A percentile compares a stretch with the other conserved stretches of the same genome.
Evolutionary conservation across 805 yeast genomes (phyloP).

Genomic region (Saturnispora halmiae): DNA sequence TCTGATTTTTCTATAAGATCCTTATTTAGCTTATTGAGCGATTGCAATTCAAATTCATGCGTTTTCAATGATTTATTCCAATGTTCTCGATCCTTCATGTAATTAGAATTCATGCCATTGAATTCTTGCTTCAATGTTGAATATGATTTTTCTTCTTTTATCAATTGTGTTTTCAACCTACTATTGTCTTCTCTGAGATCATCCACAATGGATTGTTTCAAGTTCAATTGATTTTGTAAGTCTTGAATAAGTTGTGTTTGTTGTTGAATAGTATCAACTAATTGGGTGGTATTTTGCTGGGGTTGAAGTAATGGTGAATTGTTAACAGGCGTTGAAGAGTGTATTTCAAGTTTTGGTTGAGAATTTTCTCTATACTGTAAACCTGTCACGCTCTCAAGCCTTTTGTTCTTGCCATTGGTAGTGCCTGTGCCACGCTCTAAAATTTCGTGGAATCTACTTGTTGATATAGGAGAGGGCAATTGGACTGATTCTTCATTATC

Average conservation of each 20-base stretch:
- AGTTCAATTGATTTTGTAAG: not conserved
- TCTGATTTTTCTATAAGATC: not conserved
- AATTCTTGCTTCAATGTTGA: not conserved
- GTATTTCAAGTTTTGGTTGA: not conserved
- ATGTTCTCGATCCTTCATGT: not conserved
- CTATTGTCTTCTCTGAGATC: not conserved
- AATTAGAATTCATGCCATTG: not conserved
- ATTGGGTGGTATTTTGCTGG: not conserved
- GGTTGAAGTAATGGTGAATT: conserved; percentile 1
- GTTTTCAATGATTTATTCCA: not conserved
- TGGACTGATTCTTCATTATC: not conserved
- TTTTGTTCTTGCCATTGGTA: not conserved
- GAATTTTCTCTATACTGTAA: conserved; percentile 3
- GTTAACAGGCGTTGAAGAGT: conserved; percentile 5
- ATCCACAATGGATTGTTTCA: not conserved
- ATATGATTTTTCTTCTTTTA: not conserved
- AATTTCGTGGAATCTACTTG: conserved; percentile 2
- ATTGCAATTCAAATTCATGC: not conserved
- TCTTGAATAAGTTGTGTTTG: not conserved
- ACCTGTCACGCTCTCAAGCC: not conserved
- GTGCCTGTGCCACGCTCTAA: not conserved
- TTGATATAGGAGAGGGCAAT: conserved; percentile 3
- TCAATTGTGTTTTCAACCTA: not conserved
- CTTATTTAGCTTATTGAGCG: not conserved
- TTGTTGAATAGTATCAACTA: no score